Evolutionary conservation across 495 filamentous ascomycete genomes (phyloP).

Genomic region (Evernia prunastri): DNA sequence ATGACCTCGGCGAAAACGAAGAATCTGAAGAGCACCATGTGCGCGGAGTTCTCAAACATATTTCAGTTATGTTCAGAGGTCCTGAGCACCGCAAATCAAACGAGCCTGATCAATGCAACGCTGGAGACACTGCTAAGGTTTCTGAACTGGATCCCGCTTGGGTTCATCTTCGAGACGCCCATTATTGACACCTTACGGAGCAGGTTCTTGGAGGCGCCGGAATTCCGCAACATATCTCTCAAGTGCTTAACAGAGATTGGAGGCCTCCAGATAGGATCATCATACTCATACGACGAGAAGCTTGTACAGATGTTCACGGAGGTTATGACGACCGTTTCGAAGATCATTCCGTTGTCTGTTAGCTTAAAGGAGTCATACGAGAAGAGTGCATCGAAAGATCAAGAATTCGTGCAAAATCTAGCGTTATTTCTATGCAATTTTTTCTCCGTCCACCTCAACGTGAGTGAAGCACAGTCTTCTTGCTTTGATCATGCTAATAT

Average conservation of each 20-base stretch:
- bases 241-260: slow-evolving; percentile 98
- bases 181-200: slow-evolving; percentile 91
- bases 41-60: slow-evolving; percentile 92
- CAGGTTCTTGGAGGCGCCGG: slow-evolving; percentile 81
- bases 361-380: slow-evolving; percentile 86
- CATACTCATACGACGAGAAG: slow-evolving; percentile 84
- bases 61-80: slow-evolving; percentile 96
- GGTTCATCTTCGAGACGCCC: slow-evolving; percentile 96
- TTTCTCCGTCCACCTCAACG: slow-evolving; percentile 83
- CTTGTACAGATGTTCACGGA: slow-evolving; percentile 96
- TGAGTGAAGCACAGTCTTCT: slow-evolving; percentile 40
- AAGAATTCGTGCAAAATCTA: slow-evolving; percentile 96
- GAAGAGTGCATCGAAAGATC: slow-evolving; percentile 83
- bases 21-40: slow-evolving; percentile 96
- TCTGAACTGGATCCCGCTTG: slow-evolving; percentile 96
- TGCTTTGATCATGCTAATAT: slow-evolving; percentile 4
- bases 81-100: slow-evolving; percentile 77
- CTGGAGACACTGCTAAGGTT: slow-evolving; percentile 92
- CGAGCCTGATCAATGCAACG: slow-evolving; percentile 85
- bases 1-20: slow-evolving; percentile 96
- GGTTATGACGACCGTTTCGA: slow-evolving; percentile 78
- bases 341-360: slow-evolving; percentile 80
- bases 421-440: slow-evolving; percentile 95
- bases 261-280: slow-evolving; percentile 70
- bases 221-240: slow-evolving; percentile 92